Evolutionary conservation across 1,284 basidiomycete genomes (phyloP), one percentile per base, ranked within the genome.

Genomic region (Ustilago loliicola): DNA sequence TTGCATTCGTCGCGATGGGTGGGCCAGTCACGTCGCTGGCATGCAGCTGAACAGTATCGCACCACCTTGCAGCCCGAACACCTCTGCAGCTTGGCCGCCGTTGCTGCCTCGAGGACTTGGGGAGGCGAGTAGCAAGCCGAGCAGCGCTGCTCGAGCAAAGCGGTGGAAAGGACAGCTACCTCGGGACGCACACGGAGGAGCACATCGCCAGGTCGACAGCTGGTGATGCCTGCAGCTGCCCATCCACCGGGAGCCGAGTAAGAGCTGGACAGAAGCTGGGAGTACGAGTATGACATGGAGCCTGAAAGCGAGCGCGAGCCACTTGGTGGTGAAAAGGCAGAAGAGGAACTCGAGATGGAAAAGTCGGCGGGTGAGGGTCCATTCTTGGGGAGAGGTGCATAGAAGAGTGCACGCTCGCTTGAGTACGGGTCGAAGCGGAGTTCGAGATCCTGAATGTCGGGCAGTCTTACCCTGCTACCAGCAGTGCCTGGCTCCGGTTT

Each of bases 1-100:
- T 79, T 79, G 73, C 77, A 79, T 56, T 79, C 77, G 57, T 79
- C 67, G 32, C 66, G 72, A 34, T 79, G 77, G 23, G 55, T 42
- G 1, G 61, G 65, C 77, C 77, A 79, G 34, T 79, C 77, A 6
- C 62, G 52, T n/a, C 61, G 65, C 38, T 79, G 77, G 38, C 77
- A 79, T 15, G 54, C 62, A 52, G 56, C 42, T 8, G 66, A 67
- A 56, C 77, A 79, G 64, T 80, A 80, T 19, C 66, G 61, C 25
- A 77, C 48, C 9, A 71, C 56, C 60, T 77, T 76, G 67, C 77
- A 80, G 2, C 56, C 77, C 17, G 77, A 76, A 29, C 77, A 80
- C n/a, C 74, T 61, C 32, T 72, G 69, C 29, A 80, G 61, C 54
- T 63, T 74, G 53, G 32, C 56, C 21, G 66, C 15, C 3, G 17